Conservation (phyloP, 306 rosid species). For the Begonia peltatifolia region DNA sequence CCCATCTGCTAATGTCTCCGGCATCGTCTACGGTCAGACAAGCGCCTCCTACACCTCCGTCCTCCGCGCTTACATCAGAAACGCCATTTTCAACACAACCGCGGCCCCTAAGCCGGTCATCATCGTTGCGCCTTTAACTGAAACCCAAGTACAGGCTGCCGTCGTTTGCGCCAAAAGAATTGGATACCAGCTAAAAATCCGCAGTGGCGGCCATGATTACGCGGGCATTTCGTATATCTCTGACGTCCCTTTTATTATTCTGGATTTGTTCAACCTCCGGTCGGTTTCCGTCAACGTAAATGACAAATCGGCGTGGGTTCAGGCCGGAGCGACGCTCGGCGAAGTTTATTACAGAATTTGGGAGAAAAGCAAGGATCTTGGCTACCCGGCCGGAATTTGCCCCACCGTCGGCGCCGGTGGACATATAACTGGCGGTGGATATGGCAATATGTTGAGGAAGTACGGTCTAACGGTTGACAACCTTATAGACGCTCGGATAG, state of each 20-base stretch:
- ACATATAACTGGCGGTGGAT: constrained; percentile 10
- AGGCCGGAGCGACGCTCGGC: constrained; percentile 13
- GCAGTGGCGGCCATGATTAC: constrained; percentile 57
- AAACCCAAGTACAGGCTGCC: constrained; percentile 41
- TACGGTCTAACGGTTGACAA: constrained; percentile 44
- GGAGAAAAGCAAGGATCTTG: constrained; percentile 6
- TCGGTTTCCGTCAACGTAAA: constrained; percentile 7
- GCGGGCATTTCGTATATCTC: background rate
- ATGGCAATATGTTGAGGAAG: constrained; percentile 22
- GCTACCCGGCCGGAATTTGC: constrained; percentile 16
- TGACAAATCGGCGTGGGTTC: constrained; percentile 6
- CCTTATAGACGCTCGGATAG: constrained; percentile 11
- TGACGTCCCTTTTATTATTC: constrained; percentile 9
- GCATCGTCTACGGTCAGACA: background rate
- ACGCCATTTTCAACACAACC: constrained; percentile 59
- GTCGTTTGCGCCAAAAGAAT: constrained; percentile 38
- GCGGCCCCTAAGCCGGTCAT: constrained; percentile 49
- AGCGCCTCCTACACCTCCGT: constrained; percentile 31
- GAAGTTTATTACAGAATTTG: constrained; percentile 11
- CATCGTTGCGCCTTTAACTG: constrained; percentile 35
- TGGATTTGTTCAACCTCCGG: constrained; percentile 13
- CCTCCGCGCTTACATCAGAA: constrained; percentile 57
- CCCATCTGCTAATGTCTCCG: background rate
- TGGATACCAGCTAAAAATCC: constrained; percentile 36
- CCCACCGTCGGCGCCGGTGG: constrained; percentile 12